These are phyloP conservation scores for Obba rivulosa DNA, from an alignment of 768 basidiomycete genomes.

Conservation along the genomic window DNA sequence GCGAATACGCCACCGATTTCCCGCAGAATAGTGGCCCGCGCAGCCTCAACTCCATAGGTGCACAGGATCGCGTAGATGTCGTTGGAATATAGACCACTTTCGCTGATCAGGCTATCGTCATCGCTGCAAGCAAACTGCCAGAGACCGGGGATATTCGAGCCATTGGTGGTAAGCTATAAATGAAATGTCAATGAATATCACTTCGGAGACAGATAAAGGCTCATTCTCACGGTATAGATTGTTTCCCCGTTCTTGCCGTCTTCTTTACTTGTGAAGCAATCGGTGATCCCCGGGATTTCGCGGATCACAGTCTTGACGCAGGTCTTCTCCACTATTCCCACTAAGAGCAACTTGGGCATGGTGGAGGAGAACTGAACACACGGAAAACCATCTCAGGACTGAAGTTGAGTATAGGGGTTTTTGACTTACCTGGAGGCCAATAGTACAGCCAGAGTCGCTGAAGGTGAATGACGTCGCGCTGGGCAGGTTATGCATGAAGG, in stretches of 20 bases:
- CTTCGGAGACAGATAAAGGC: not conserved
- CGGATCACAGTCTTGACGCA: conserved; percentile 84
- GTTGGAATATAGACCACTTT: conserved; percentile 85
- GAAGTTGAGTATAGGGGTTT: conserved; percentile 1
- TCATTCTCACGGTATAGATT: conserved; percentile 40
- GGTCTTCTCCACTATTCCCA: conserved; percentile 86
- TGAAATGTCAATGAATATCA: not conserved
- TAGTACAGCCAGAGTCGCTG: conserved; percentile 58
- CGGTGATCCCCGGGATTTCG: conserved; percentile 82
- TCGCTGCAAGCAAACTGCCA: conserved; percentile 63
- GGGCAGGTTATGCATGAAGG: conserved; percentile 54
- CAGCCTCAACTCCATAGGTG: conserved; percentile 97
- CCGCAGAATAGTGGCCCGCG: conserved; percentile 80
- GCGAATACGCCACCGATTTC: conserved; percentile 92
- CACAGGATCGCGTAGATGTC: conserved; percentile 88
- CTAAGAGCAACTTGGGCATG: conserved; percentile 89
- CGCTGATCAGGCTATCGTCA: conserved; percentile 53
- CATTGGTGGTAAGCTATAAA: conserved; percentile 75
- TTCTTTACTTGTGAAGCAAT: conserved; percentile 76
- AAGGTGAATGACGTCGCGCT: conserved; percentile 74
- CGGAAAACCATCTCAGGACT: not conserved
- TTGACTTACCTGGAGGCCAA: conserved; percentile 74
- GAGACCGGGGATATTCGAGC: conserved; percentile 87
- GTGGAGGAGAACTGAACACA: conserved; percentile 68
- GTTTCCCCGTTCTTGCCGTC: conserved; percentile 47